Conservation (phyloP, 176 grass and related monocot species). For the Oryza coarctata region DNA sequence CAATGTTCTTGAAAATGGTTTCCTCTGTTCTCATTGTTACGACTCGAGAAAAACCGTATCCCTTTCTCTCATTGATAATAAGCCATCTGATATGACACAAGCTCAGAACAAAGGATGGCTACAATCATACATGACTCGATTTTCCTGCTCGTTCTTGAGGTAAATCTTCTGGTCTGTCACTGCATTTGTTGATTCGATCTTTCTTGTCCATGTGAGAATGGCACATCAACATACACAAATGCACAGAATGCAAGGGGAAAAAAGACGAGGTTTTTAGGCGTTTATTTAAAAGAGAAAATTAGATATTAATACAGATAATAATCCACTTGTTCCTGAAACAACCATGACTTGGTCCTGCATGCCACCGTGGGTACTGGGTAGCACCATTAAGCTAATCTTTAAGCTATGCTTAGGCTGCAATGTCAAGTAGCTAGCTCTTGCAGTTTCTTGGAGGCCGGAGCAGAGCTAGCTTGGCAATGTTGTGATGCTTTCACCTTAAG, state of each 20-base stretch:
- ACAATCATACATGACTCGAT: background rate
- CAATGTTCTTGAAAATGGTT: background rate
- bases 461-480: background rate
- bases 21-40: background rate
- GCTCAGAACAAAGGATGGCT: background rate
- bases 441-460: slow-evolving; percentile 30
- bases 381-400: background rate
- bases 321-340: background rate
- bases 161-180: background rate
- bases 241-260: too few species aligned
- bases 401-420: slow-evolving; percentile 29
- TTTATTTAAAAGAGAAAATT: background rate
- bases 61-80: background rate
- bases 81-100: too few species aligned
- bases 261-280: too few species aligned
- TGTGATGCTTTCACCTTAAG: slow-evolving; percentile 15
- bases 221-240: background rate
- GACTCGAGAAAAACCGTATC: background rate
- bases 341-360: background rate
- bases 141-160: background rate
- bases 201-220: background rate
- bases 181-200: background rate
- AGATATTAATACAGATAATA: background rate
- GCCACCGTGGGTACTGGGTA: background rate
- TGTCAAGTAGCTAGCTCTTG: slow-evolving; percentile 16